Evolutionary conservation across 176 grass and related monocot species (phyloP), one percentile per base, ranked within the genome.

Genomic region (Bonia amplexicaulis): DNA sequence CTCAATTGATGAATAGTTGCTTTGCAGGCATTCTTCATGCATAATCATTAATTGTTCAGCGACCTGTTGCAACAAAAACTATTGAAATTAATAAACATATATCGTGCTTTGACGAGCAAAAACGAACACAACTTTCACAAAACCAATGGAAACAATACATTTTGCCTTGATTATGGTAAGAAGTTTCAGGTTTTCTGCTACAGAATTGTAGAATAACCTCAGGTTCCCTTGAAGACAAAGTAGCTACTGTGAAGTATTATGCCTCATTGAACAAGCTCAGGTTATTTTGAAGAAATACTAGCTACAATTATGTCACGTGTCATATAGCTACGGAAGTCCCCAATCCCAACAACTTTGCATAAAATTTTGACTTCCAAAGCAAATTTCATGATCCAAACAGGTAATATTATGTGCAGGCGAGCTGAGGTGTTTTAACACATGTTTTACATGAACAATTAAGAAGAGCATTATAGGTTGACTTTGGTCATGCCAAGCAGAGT

Each of bases 11-110:
- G 87, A 90, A 85, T 89, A 94, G 44, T 94, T 89, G 48, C 78
- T 71, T 76, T 92, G 82, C 49, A 90, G 77, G 61, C 91, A 95
- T 57, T 89, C 93, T 90, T 98, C 93, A 86, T 98, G 91, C 75
- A 95, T 85, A 76, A 87, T 81, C 86, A 98, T 90, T 58, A 98
- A 73, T 69, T 98, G 66, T 76, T 94, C 89, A 59, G 93, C 89
- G 14, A 98, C 80, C 96, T 98, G 80, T 73, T 19, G 58, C 27
- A 37, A 80, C 7, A 73, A 27, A 62, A 76, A 53, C 44, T 14
- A 6, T 25, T 65, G 25, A 85, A 33, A 88, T 71, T n/a, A 86
- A 66, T 46, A 35, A 83, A 71, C 48, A 75, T 29, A 91, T n/a
- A 72, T 27, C 6, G n/a, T 22, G 37, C 52, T 53, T 27, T 68